Conservation (phyloP, 148 eudicot genomes). For the Silene latifolia region DNA sequence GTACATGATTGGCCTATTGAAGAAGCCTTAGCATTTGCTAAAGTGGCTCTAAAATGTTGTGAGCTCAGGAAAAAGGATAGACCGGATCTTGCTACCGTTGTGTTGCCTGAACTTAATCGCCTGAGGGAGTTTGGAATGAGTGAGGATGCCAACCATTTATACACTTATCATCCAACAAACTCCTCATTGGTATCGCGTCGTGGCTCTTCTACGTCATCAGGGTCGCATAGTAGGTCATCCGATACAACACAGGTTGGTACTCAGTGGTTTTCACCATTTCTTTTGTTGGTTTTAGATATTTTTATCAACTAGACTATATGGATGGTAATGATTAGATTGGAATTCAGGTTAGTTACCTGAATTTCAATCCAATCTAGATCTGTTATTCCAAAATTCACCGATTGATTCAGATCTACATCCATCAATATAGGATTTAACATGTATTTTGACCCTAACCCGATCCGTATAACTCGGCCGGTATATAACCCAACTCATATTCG, state of each 20-base stretch:
- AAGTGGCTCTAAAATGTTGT: constrained; percentile 53
- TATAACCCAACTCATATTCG: too few relatives aligned
- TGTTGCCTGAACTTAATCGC: constrained; percentile 60
- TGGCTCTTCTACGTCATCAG: constrained; percentile 10
- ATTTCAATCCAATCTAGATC: too few relatives aligned
- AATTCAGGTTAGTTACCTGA: too few relatives aligned
- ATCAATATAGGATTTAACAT: too few relatives aligned
- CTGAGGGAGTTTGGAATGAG: constrained; percentile 32
- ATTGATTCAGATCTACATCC: too few relatives aligned
- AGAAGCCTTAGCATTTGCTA: constrained; percentile 55
- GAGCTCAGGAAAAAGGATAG: constrained; percentile 76
- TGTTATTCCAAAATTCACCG: too few relatives aligned
- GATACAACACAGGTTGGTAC: constrained; percentile 25
- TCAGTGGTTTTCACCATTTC: too few relatives aligned
- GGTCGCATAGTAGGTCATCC: constrained; percentile 10
- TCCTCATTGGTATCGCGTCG: constrained; percentile 11
- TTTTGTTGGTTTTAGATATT: background rate
- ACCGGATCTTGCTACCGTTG: constrained; percentile 56
- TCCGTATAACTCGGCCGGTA: too few relatives aligned
- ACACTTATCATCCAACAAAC: constrained; percentile 12
- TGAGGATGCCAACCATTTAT: constrained; percentile 14
- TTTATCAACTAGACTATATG: too few relatives aligned
- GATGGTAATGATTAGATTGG: too few relatives aligned
- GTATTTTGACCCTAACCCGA: too few relatives aligned
- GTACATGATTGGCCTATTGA: constrained; percentile 73